Conservation (phyloP, 805 yeast species). For the Pichia manshurica region DNA sequence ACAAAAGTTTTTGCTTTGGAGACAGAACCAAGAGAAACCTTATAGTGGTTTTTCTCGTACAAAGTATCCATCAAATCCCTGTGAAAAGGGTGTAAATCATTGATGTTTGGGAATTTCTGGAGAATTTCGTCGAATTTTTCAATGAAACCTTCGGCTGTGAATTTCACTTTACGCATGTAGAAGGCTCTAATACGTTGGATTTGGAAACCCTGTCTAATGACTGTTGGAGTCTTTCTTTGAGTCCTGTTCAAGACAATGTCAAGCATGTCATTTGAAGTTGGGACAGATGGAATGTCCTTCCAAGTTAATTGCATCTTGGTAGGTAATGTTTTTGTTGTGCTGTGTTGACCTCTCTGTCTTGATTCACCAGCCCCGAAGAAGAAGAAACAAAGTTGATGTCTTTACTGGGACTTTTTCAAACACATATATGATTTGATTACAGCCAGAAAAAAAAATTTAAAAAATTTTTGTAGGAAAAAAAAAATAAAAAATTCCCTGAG, state of each 20-base stretch:
- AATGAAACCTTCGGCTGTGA: slow-evolving; percentile 91
- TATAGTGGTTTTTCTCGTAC: slow-evolving; percentile 96
- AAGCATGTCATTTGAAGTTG: slow-evolving; percentile 85
- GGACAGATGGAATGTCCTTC: slow-evolving; percentile 97
- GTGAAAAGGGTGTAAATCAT: slow-evolving; percentile 98
- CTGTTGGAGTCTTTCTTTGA: slow-evolving; percentile 99
- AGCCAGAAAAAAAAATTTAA: no score
- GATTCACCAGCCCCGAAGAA: no score
- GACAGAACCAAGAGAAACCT: slow-evolving; percentile 91
- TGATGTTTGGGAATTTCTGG: slow-evolving; percentile 89
- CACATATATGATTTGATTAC: no score
- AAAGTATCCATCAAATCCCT: slow-evolving; percentile 96
- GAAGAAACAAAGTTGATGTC: no score
- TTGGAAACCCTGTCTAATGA: slow-evolving; percentile 91
- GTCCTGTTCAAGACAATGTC: slow-evolving; percentile 96
- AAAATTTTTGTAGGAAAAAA: no score
- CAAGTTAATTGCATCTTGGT: slow-evolving; percentile 88
- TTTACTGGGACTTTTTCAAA: no score
- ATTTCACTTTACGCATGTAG: slow-evolving; percentile 96
- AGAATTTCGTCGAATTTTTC: slow-evolving; percentile 87
- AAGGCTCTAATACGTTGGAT: slow-evolving; percentile 95
- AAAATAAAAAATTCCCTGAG: no score
- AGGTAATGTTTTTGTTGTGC: no score
- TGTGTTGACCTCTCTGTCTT: no score
- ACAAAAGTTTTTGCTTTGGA: slow-evolving; percentile 90